Conservation (phyloP, 1,284 basidiomycete species). For the Cutaneotrichosporon cutaneum region DNA sequence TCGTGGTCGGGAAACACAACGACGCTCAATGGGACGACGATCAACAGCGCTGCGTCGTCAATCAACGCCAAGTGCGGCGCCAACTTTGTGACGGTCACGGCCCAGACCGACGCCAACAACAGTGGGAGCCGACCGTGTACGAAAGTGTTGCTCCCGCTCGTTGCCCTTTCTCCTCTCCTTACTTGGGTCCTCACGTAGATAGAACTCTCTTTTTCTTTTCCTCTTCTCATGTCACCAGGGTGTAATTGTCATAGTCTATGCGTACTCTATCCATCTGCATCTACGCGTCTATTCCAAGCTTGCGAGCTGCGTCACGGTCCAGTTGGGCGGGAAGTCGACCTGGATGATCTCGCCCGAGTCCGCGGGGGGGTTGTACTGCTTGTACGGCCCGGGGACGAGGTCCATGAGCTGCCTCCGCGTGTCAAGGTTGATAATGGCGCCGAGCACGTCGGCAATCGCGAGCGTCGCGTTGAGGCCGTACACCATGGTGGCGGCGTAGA, state of each 20-base stretch:
- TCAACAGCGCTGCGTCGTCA: constrained; percentile 32
- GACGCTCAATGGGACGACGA: constrained; percentile 40
- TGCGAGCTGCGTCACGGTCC: constrained; percentile 18
- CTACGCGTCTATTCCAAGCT: constrained; percentile 10
- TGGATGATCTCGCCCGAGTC: background rate
- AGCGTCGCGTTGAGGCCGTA: constrained; percentile 84
- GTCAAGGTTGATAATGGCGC: constrained; percentile 55
- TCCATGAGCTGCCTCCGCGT: background rate
- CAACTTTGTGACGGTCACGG: constrained; percentile 28
- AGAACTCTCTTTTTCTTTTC: background rate
- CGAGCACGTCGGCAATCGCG: constrained; percentile 76
- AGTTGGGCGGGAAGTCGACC: constrained; percentile 4
- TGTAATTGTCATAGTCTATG: constrained; percentile 9
- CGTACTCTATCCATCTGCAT: constrained; percentile 6
- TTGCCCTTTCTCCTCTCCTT: background rate
- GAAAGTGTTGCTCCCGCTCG: background rate
- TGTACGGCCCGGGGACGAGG: background rate
- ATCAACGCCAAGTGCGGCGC: constrained; percentile 43
- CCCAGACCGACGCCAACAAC: background rate
- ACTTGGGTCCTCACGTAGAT: constrained; percentile 10
- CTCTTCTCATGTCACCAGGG: constrained; percentile 4
- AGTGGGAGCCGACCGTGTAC: background rate
- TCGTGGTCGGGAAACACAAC: constrained; percentile 29
- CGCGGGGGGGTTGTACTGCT: background rate
- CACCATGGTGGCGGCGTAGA: constrained; percentile 91